Base-by-base conservation (phyloP, 805 yeast species). In the Kregervanrija delftensis region DNA sequence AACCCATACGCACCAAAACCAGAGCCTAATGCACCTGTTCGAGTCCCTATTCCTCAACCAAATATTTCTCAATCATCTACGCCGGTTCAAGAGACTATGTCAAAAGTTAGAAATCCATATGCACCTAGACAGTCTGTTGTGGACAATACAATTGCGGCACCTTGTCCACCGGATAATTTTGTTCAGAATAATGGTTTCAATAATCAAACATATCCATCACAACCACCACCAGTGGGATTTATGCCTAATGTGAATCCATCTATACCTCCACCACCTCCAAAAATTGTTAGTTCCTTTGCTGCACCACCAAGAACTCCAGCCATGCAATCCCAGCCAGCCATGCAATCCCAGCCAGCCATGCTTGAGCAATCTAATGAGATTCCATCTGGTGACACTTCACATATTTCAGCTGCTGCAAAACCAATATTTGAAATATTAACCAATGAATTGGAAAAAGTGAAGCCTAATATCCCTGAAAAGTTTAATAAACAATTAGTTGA, bases 381-480 rank as follows among this genome's bases (percentile, higher is more conserved):
- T 54, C 85, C 90, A 37, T 55, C 73, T 3, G 89, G 89, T 22
- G 90, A 83, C 60, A 74, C 88, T 53, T 61, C 74, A 2, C 89
- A 80, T 52, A 80, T 86, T 49, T 77, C 89, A 2, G 75, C 69
- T 11, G 72, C 68, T 9, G 73, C 81, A 8, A 57, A 65, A 54
- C 81, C 82, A 13, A 77, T 93, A 38, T 79, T 68, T 54, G 70
- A 74, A n/a, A 68, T 69, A 11, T 72, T 93, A 44, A 67, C 69
- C 11, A 59, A 65, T 4, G 79, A 79, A 52, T 63, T 87, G 53
- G 75, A 69, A 28, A 71, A 77, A 30, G 80, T 87, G 13, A 76
- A 81, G 54, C 91, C 95, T 13, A 69, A 72, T 38, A 76, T 88
- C 37, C 96, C 96, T 22, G 85, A 79, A 41, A 80, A 78, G 59